Conservation (phyloP, 805 yeast species). For the Saturnispora quitensis region DNA sequence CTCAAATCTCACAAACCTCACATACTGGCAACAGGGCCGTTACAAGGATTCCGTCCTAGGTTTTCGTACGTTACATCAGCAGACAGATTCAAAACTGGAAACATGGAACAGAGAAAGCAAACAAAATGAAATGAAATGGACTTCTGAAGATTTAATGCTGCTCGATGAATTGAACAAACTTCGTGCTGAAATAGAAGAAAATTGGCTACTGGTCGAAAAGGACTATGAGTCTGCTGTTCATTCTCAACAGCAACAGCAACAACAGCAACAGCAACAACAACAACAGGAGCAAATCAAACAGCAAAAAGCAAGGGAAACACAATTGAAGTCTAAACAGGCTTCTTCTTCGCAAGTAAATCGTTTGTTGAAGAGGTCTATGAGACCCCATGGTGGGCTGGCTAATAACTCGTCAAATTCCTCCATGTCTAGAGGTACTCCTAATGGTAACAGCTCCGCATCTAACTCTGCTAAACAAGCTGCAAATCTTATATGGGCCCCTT, state of each 20-base stretch:
- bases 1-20: conserved; percentile 2
- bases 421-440: not conserved
- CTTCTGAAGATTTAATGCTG: conserved; percentile 39
- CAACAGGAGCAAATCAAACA: conserved; percentile 17
- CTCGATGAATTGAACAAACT: conserved; percentile 25
- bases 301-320: conserved; percentile 2
- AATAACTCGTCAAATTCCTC: conserved; percentile 4
- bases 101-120: conserved; percentile 35
- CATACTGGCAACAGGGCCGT: conserved; percentile 3
- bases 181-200: conserved; percentile 13
- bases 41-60: not conserved
- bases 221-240: conserved; percentile 6
- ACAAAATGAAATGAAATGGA: conserved; percentile 20
- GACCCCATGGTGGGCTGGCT: conserved; percentile 7
- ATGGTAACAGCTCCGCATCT: conserved; percentile 5
- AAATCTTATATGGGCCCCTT: conserved; percentile 30
- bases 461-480: conserved; percentile 29
- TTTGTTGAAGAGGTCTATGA: not conserved
- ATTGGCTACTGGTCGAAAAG: conserved; percentile 2
- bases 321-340: conserved; percentile 12
- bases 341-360: conserved; percentile 2
- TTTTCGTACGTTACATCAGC: conserved; percentile 3
- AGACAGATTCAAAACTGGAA: conserved; percentile 47
- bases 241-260: conserved; percentile 12
- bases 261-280: conserved; percentile 21